A percentile compares a stretch with the other conserved stretches of the same genome.
These are phyloP conservation scores for Friedmanniomyces simplex DNA, from an alignment of 495 filamentous ascomycete genomes.

Conservation along the genomic window DNA sequence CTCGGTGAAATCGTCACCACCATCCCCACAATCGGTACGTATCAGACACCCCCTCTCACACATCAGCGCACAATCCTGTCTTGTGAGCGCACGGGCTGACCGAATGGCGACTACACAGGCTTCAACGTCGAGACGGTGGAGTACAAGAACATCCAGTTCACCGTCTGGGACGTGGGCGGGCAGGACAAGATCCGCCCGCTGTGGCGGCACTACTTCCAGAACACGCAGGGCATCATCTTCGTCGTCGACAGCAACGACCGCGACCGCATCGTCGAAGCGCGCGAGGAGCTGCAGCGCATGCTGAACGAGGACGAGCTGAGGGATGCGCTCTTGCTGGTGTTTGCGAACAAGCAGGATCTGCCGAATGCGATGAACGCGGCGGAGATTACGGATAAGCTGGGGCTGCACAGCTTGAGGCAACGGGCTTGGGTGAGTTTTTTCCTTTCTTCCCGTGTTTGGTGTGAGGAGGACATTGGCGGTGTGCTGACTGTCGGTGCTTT, in stretches of 20 bases:
- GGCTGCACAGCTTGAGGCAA: slow-evolving; percentile 94
- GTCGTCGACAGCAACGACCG: slow-evolving; percentile 99
- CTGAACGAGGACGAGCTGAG: slow-evolving; percentile 99
- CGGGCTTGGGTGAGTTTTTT: slow-evolving; percentile 82
- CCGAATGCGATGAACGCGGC: slow-evolving; percentile 99
- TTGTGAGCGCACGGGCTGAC: neutral
- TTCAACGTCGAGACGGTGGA: slow-evolving; percentile 99
- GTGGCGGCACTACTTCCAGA: slow-evolving; percentile 99
- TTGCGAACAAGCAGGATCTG: slow-evolving; percentile 99
- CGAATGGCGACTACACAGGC: slow-evolving; percentile 40
- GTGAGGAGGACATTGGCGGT: neutral
- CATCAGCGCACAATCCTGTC: neutral
- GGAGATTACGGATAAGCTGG: slow-evolving; percentile 99
- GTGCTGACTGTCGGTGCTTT: slow-evolving; percentile 2
- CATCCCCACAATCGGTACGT: slow-evolving; percentile 97
- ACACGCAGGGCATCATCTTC: slow-evolving; percentile 99
- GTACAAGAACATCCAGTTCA: slow-evolving; percentile 99
- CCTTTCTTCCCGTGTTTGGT: neutral
- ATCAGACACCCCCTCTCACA: slow-evolving; percentile 1
- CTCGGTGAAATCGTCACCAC: slow-evolving; percentile 99
- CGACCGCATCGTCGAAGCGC: slow-evolving; percentile 96
- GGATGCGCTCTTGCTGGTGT: slow-evolving; percentile 94
- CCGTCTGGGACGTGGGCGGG: slow-evolving; percentile 99
- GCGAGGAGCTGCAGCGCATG: slow-evolving; percentile 99
- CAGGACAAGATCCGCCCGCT: slow-evolving; percentile 99